These are phyloP conservation scores for Chaetomium strumarium DNA, from an alignment of 2,329 filamentous ascomycete species.

Conservation along the genomic window DNA sequence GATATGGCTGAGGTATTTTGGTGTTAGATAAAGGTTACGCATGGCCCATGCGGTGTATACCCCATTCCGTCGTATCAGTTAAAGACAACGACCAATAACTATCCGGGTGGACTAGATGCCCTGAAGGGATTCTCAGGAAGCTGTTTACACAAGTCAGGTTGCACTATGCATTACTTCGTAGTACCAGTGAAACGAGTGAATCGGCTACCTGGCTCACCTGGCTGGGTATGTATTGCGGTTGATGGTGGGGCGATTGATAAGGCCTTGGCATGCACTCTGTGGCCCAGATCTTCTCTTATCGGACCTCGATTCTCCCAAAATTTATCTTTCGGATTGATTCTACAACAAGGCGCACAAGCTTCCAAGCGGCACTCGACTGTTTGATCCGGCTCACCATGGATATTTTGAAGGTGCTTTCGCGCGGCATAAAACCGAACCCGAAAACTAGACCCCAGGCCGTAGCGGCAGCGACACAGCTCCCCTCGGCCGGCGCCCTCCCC, in stretches of 20 bases:
- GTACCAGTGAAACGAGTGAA: no score
- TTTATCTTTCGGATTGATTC: background rate
- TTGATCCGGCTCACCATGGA: conserved; percentile 47
- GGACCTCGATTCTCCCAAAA: conserved; percentile 2
- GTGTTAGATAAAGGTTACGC: conserved; percentile 4
- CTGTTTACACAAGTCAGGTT: no score
- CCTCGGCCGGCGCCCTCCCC: conserved; percentile 56
- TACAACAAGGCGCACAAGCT: background rate
- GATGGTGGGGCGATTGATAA: conserved; percentile 7
- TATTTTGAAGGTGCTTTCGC: conserved; percentile 65
- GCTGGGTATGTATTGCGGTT: no score
- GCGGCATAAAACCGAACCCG: conserved; percentile 55
- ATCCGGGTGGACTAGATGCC: no score
- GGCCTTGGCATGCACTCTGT: conserved; percentile 10
- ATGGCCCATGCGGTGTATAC: background rate
- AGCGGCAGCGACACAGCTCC: conserved; percentile 41
- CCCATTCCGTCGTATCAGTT: background rate
- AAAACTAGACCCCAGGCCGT: conserved; percentile 34
- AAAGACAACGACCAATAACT: no score
- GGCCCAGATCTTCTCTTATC: conserved; percentile 21
- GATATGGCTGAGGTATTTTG: background rate
- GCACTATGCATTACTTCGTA: background rate
- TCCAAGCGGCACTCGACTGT: background rate
- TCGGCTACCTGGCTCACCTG: no score
- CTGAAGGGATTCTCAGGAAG: no score